Percentiles rank a stretch among this genome's conserved stretches.
Evolutionary conservation across 2,329 filamentous ascomycete genomes (phyloP).

Genomic region (Oidium heveae): DNA sequence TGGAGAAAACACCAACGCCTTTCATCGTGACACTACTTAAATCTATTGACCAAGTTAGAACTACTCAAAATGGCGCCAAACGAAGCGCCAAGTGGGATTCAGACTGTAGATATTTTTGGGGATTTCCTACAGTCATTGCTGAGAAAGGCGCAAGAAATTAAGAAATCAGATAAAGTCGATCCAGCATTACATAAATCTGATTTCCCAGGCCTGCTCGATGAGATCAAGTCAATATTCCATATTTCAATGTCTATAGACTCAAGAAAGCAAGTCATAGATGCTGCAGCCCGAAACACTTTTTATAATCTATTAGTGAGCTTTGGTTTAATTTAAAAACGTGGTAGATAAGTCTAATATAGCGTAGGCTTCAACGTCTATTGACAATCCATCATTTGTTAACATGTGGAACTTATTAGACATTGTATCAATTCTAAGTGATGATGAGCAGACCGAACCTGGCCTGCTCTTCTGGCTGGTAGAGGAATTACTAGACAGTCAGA

Average conservation of each 20-base stretch:
- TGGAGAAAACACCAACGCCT: too few species aligned
- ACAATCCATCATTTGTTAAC: constrained; percentile 51
- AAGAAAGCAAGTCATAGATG: constrained; percentile 41
- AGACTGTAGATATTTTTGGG: constrained; percentile 27
- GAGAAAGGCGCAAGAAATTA: constrained; percentile 29
- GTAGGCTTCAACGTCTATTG: constrained; percentile 50
- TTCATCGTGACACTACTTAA: too few species aligned
- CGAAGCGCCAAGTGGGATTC: constrained; percentile 24
- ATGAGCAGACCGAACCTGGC: constrained; percentile 50
- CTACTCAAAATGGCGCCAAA: background rate
- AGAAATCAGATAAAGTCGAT: constrained; percentile 37
- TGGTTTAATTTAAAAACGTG: constrained; percentile 7
- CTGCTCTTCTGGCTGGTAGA: constrained; percentile 80
- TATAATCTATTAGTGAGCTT: constrained; percentile 47
- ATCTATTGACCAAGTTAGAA: too few species aligned
- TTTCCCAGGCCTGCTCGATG: constrained; percentile 24
- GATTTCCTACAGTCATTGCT: constrained; percentile 31
- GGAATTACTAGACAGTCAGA: constrained; percentile 87
- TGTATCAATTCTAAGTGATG: constrained; percentile 66
- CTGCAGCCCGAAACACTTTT: constrained; percentile 58
- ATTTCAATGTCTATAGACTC: constrained; percentile 8
- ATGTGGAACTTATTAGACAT: constrained; percentile 92
- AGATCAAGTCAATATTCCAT: constrained; percentile 18
- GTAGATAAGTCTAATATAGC: constrained; percentile 14
- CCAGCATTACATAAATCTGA: constrained; percentile 49